Evolutionary conservation across 371 early-diverging fungal species (phyloP).

Genomic region (Lichtheimia ornata): DNA sequence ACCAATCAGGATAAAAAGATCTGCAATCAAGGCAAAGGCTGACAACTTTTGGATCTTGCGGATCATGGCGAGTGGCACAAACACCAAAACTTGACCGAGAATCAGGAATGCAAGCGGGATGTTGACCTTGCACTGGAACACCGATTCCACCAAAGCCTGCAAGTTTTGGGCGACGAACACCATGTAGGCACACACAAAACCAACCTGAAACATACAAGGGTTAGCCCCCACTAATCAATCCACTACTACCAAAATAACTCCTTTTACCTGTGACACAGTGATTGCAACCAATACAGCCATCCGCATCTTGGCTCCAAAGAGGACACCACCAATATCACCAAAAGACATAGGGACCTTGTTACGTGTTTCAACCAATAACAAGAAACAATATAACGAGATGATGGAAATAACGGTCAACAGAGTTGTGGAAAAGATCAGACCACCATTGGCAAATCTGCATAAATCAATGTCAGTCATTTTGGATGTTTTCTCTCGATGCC

Average conservation of each 20-base stretch:
- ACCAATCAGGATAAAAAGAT: constrained; percentile 81
- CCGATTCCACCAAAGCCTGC: constrained; percentile 64
- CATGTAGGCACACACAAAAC: constrained; percentile 88
- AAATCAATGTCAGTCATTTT: not conserved
- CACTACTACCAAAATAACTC: not conserved
- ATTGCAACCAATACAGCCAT: constrained; percentile 71
- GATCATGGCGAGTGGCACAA: constrained; percentile 83
- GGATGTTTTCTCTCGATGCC: too few relatives aligned
- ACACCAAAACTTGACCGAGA: constrained; percentile 68
- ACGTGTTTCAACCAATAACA: constrained; percentile 64
- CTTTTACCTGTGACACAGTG: constrained; percentile 71
- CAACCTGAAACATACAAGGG: constrained; percentile 49
- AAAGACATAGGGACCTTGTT: constrained; percentile 61
- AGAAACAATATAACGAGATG: constrained; percentile 60
- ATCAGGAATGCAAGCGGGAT: constrained; percentile 56
- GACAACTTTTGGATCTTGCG: constrained; percentile 83
- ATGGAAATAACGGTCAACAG: constrained; percentile 53
- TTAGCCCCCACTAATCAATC: not conserved
- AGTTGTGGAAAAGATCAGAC: constrained; percentile 58
- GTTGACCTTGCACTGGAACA: constrained; percentile 43
- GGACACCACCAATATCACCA: constrained; percentile 71
- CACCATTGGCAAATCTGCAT: constrained; percentile 66
- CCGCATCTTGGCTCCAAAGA: constrained; percentile 76
- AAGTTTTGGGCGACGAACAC: constrained; percentile 87
- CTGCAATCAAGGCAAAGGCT: constrained; percentile 79